phyloP scores from a whole-genome alignment of 1,284 basidiomycete species.

The Austroboletus rostrupii region DNA sequence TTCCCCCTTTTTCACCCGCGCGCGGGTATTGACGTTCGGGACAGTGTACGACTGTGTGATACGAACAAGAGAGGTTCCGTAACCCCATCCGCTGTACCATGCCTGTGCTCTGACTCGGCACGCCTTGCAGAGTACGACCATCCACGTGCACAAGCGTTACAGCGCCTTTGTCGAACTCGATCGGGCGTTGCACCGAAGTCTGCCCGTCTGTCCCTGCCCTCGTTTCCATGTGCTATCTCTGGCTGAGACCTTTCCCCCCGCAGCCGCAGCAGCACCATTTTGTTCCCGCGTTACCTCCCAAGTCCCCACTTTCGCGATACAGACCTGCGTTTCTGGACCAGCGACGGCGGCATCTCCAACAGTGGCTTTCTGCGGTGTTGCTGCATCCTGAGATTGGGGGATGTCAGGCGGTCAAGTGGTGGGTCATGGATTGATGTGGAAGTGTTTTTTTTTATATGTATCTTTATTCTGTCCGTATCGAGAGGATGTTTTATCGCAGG shows the following conservation, averaged over 20 bases:
- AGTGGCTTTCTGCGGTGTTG: constrained; percentile 64
- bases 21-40: background rate
- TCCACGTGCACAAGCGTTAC: constrained; percentile 69
- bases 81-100: background rate
- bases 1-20: background rate
- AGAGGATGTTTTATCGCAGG: no score
- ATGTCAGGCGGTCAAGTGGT: constrained; percentile 54
- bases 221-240: no score
- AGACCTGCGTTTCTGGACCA: constrained; percentile 66
- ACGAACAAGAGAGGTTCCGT: constrained; percentile 51
- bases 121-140: constrained; percentile 47
- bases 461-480: no score
- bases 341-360: constrained; percentile 60
- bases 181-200: constrained; percentile 42
- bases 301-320: constrained; percentile 64
- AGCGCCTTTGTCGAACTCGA: constrained; percentile 63
- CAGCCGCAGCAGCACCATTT: constrained; percentile 45
- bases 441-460: no score
- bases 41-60: constrained; percentile 64
- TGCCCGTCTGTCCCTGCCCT: constrained; percentile 44
- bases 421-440: constrained; percentile 54
- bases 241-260: background rate
- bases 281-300: constrained; percentile 65
- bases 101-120: background rate
- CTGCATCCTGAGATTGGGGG: constrained; percentile 73